Conservation (phyloP, 2,329 filamentous ascomycete genomes). For the Colletotrichum tabaci region DNA sequence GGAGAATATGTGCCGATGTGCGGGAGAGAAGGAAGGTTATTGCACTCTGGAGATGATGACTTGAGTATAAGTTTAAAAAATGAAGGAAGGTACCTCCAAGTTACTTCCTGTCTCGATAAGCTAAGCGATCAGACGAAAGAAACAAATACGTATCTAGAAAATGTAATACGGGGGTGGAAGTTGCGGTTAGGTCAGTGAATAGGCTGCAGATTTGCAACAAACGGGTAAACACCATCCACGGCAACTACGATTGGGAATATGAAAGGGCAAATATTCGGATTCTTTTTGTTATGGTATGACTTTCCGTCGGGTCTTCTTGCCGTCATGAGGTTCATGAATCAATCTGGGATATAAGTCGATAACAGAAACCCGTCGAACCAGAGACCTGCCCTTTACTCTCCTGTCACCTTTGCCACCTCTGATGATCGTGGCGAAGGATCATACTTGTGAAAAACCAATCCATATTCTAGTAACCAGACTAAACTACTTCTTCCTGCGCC, state of each 20-base stretch:
- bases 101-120: too few species aligned
- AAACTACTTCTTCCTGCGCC: background rate
- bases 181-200: too few species aligned
- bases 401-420: background rate
- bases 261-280: too few species aligned
- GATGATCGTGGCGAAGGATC: too few species aligned
- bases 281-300: background rate
- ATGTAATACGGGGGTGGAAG: too few species aligned
- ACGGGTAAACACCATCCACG: too few species aligned
- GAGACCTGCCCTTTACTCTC: background rate
- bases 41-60: background rate
- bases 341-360: background rate
- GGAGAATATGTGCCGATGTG: background rate
- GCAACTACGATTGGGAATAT: too few species aligned
- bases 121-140: background rate
- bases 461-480: accelerated
- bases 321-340: background rate
- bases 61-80: background rate
- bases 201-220: too few species aligned
- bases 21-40: background rate
- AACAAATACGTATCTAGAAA: too few species aligned
- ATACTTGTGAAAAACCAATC: background rate
- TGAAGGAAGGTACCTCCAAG: background rate
- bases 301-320: background rate
- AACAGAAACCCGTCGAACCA: background rate